Evolutionary conservation across 2,329 filamentous ascomycete species (phyloP).

Genomic region (Colletotrichum spinosum): DNA sequence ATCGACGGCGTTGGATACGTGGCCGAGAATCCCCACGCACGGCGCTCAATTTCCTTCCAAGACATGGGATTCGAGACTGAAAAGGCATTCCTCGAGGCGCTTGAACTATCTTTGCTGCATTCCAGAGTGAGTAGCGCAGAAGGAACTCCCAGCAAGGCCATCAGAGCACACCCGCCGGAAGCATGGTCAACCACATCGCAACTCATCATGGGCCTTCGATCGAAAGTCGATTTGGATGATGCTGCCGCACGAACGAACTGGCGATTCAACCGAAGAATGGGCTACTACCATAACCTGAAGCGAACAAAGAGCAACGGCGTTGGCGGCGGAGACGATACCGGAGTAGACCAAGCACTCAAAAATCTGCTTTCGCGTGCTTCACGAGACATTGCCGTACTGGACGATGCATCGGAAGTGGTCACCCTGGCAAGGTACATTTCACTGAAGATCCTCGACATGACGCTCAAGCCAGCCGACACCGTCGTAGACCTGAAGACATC

Average conservation of each 20-base stretch:
- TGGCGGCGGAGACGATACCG: not conserved
- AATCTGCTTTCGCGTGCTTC: not conserved
- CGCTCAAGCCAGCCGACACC: not conserved
- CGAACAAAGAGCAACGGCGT: not conserved
- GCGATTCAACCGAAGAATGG: constrained; percentile 6
- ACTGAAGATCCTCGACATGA: not conserved
- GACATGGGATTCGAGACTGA: constrained; percentile 7
- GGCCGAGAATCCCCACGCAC: no score
- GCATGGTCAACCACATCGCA: not conserved
- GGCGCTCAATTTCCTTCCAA: not conserved
- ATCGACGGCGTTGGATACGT: no score
- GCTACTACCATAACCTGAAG: constrained; percentile 8
- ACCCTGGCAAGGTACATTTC: not conserved
- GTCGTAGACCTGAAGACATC: not conserved
- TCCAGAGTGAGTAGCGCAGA: not conserved
- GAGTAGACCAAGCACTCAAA: not conserved
- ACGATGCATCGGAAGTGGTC: not conserved
- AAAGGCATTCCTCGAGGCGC: not conserved
- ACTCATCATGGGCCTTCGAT: constrained; percentile 8
- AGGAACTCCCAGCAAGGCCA: not conserved
- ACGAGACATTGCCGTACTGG: not conserved
- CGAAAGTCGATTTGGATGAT: not conserved
- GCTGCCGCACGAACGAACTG: not conserved
- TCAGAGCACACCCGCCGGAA: not conserved
- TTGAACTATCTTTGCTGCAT: not conserved